Evolutionary conservation across 768 basidiomycete species (phyloP), one percentile per base, ranked within the genome.

Genomic region (Pulveroboletus sp.): DNA sequence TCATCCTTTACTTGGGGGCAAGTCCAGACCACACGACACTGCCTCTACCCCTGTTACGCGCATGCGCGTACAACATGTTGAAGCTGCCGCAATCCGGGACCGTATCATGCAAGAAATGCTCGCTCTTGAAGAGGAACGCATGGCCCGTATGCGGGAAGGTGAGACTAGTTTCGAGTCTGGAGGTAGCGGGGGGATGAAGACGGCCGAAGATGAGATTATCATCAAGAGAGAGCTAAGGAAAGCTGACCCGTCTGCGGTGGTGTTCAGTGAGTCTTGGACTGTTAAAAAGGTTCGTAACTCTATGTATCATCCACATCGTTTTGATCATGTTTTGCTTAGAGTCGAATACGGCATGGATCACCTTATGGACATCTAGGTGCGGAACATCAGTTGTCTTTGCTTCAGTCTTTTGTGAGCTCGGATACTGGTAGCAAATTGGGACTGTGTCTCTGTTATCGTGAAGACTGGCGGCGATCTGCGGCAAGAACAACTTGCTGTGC

Each of bases 21-120:
- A 53, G 29, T 9, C 51, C n/a, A 64, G 53, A 47, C 27, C 49
- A 50, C 44, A 60, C 29, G 65, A 65, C 13, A 24, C 64, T 29
- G 27, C 59, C 61, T 35, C 73, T 57, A 45, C 65, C 58, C 51
- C 62, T 55, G 44, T 72, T 6, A 70, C 70, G 16, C 81, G 90
- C 31, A 83, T 86, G 76, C 86, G 80, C 44, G 73, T 99, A 20
- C 86, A 90, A 54, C 76, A 82, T 16, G 74, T 83, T 3, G 93
- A 97, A 66, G 95, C 94, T 5, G 77, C 88, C 1, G 87, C 88
- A 2, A 99, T 99, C 57, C 81, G 92, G 14, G 88, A 93, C 57
- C 79, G 93, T 19, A 99, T 99, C 53, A 99, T 99, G 96, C 83
- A 88, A 58, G 96, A 99, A 75, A 99, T 99, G 96, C 75, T 97